Base-by-base conservation (phyloP, 2,329 filamentous ascomycete genomes). In the Fusarium oxysporum region DNA sequence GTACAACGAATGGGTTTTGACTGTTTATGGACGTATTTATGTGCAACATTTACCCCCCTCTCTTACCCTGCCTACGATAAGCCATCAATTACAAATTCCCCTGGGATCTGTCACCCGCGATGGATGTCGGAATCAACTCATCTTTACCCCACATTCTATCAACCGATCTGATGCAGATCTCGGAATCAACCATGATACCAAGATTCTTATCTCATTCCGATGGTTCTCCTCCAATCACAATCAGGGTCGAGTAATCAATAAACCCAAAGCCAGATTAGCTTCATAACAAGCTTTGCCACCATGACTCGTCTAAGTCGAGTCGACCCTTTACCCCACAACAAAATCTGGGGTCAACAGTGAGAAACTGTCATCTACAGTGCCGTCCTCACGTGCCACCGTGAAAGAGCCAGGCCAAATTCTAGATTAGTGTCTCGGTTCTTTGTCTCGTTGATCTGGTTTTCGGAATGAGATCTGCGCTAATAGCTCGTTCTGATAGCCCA, bases 1-100 rank as follows among this genome's bases (percentile, higher is more conserved):
- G 13, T 12, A 14, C 3, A 40, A 14, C 21, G 8, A 14, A 40
- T 14, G 7, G 21, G 9, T 12, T 1, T 40, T 40, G 21, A n/a
- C 28, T 28, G 0, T 2, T 4, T 0, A 40, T 40, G n/a, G 38
- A n/a, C 0, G 21, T 40, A n/a, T 40, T 40, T 40, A 40, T 40
- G 21, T n/a, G 5, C 38, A 40, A 40, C 12, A 0, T 1, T n/a
- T 14, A 6, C 0, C 38, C 38, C 38, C 12, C 28, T 40, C 21
- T 40, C 21, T 40, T 40, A 12, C 8, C 12, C 2, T 14, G 12
- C 21, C 9, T 8, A 40, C 21, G 21, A 40, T 40, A 40, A 40
- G 38, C 23, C 23, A 23, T 23, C 23, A 23, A 23, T 12, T 40
- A 1, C 28, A 28, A 28, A 28, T n/a, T 14, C 12, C 38, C 5